These are phyloP conservation scores for Pulveroboletus ravenelii DNA, from an alignment of 768 basidiomycete genomes.

Conservation along the genomic window DNA sequence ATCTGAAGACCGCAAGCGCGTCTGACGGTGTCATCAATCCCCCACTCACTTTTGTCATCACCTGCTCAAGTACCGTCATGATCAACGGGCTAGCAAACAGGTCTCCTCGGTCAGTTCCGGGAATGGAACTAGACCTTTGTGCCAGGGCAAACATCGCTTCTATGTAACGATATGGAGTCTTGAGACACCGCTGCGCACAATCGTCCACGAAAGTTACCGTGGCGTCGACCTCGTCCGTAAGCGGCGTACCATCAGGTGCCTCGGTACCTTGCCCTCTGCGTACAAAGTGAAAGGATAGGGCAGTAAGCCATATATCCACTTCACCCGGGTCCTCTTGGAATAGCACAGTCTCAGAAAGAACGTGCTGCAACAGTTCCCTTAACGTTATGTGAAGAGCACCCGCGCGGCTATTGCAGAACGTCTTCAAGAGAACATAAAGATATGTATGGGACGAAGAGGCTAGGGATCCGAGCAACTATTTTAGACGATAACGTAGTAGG, in stretches of 20 bases:
- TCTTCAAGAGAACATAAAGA: constrained; percentile 66
- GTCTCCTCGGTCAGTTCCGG: constrained; percentile 22
- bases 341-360: constrained; percentile 69
- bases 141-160: constrained; percentile 54
- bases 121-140: constrained; percentile 8
- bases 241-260: constrained; percentile 47
- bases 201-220: constrained; percentile 77
- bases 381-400: constrained; percentile 51
- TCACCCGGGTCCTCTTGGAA: constrained; percentile 78
- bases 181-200: constrained; percentile 75
- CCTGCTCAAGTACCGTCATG: constrained; percentile 76
- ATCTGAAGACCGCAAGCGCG: constrained; percentile 57
- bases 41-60: constrained; percentile 60
- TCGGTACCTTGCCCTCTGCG: constrained; percentile 33
- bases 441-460: constrained; percentile 55
- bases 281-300: constrained; percentile 45
- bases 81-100: constrained; percentile 66
- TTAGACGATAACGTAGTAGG: neutral
- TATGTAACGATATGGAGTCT: constrained; percentile 81
- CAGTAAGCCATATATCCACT: constrained; percentile 66
- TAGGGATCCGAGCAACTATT: constrained; percentile 11
- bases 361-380: constrained; percentile 49
- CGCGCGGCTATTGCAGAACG: constrained; percentile 48
- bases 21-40: constrained; percentile 55
- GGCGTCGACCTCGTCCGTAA: constrained; percentile 52